A percentile compares a stretch with the other conserved stretches of the same genome.
phyloP scores from a whole-genome alignment of 208 protist species.

The Trypanosoma congolense region DNA sequence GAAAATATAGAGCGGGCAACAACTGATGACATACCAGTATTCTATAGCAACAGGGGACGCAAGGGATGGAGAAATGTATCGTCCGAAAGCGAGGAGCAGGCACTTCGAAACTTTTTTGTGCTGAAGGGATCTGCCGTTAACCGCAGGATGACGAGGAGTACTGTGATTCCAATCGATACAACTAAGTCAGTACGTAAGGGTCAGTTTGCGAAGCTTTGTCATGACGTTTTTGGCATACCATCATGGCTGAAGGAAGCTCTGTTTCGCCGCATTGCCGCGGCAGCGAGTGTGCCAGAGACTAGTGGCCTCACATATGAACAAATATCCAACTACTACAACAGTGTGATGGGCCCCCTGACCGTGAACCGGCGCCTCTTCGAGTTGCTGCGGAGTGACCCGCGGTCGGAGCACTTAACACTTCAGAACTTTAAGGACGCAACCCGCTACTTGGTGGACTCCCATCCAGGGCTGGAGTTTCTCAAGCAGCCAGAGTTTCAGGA shows the following conservation, averaged over 20 bases:
- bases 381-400: constrained; percentile 42
- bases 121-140: constrained; percentile 17
- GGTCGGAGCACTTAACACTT: constrained; percentile 50
- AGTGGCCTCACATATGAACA: constrained; percentile 41
- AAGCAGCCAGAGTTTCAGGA: constrained; percentile 94
- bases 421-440: constrained; percentile 61
- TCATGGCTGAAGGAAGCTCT: constrained; percentile 77
- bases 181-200: constrained; percentile 30
- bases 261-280: constrained; percentile 50
- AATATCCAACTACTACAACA: constrained; percentile 52
- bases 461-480: constrained; percentile 93
- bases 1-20: constrained; percentile 56
- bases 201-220: constrained; percentile 57
- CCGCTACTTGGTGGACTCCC: constrained; percentile 72
- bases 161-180: constrained; percentile 16
- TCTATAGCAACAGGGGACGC: constrained; percentile 63
- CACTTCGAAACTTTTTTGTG: constrained; percentile 46
- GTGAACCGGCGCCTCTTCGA: constrained; percentile 74
- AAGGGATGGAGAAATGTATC: constrained; percentile 32
- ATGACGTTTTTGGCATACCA: constrained; percentile 72
- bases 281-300: constrained; percentile 21
- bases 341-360: constrained; percentile 44
- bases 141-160: constrained; percentile 5
- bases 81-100: constrained; percentile 32
- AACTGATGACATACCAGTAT: constrained; percentile 60